Base-by-base conservation (phyloP, 768 basidiomycete genomes). In the Hortiboletus campestris region DNA sequence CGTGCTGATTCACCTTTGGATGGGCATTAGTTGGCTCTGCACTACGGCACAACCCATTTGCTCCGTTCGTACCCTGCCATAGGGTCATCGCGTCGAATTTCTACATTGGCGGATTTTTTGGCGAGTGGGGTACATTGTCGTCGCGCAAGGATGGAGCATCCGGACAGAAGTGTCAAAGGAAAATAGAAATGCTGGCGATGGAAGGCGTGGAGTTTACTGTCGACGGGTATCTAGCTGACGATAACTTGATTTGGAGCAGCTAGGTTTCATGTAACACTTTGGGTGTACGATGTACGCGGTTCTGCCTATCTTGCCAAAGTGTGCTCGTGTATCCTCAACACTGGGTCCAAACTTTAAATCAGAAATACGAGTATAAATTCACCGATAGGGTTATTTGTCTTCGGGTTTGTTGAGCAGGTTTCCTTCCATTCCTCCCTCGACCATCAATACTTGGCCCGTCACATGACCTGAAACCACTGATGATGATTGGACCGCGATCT, bases 361-460 rank as follows among this genome's bases (percentile, higher is more conserved):
- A 19, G 20, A 41, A 13, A 22, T 19, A 40, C 19, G 25, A 17
- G 29, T 28, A 45, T 4, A 51, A 36, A 28, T 29, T 6, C 11
- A 20, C 40, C 10, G 5, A 1, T 13, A 35, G 25, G 1, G 32
- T 44, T 32, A 51, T 45, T 60, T 43, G 49, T 79, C 78, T 46
- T 74, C 71, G n/a, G 69, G 70, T 46, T 59, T 69, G 55, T 81
- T 80, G 47, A 80, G 63, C 29, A 81, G 55, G 17, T 77, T 70
- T 34, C 87, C 88, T 76, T 89, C 88, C 87, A 88, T 88, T 1
- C 88, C 87, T 2, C 86, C 87, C 46, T 81, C 79, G 4, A 89
- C 76, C 81, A 86, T 85, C 32, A 87, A 62, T 9, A 84, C 78
- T 64, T 87, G 80, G 0, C 88, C 87, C 3, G 83, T 80, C 20